phyloP scores from a whole-genome alignment of 108 stramenopile genomes.

The Pseudonitzschia delicatissima region DNA sequence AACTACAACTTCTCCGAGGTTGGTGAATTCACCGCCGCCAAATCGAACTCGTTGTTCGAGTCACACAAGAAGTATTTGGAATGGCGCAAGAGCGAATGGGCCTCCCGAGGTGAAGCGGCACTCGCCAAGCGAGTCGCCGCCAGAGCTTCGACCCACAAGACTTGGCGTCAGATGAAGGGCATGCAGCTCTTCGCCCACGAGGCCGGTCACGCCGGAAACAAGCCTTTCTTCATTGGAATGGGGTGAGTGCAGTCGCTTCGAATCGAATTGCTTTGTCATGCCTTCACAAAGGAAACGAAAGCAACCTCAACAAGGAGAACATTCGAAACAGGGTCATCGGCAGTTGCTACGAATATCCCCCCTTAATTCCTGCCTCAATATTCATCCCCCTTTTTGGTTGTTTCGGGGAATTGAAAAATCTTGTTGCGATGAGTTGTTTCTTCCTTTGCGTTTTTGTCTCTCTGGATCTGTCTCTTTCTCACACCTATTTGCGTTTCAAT shows the following conservation, averaged over 20 bases:
- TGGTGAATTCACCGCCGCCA: slow-evolving; percentile 30
- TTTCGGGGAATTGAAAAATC: too few species aligned
- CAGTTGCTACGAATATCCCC: too few species aligned
- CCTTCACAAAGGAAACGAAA: too few species aligned
- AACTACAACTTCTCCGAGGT: slow-evolving; percentile 25
- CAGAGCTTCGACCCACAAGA: slow-evolving; percentile 53
- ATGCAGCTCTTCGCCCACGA: slow-evolving; percentile 69
- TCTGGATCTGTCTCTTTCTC: too few species aligned
- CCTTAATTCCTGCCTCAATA: too few species aligned
- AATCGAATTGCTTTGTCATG: too few species aligned
- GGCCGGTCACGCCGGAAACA: slow-evolving; percentile 68
- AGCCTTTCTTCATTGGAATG: slow-evolving; percentile 79
- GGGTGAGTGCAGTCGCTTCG: slow-evolving; percentile 41
- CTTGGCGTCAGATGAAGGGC: slow-evolving; percentile 85
- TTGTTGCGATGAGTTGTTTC: too few species aligned
- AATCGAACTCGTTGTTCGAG: slow-evolving; percentile 32
- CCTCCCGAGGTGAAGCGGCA: slow-evolving; percentile 63
- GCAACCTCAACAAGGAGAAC: too few species aligned
- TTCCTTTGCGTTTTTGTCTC: too few species aligned
- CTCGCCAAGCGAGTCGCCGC: slow-evolving; percentile 55
- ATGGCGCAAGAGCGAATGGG: slow-evolving; percentile 70
- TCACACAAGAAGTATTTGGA: slow-evolving; percentile 62
- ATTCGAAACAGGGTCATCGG: too few species aligned
- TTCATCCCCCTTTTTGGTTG: too few species aligned
- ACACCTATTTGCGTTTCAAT: too few species aligned